Evolutionary conservation across 768 basidiomycete species (phyloP).

Genomic region (Rhodotorula sphaerocarpa): DNA sequence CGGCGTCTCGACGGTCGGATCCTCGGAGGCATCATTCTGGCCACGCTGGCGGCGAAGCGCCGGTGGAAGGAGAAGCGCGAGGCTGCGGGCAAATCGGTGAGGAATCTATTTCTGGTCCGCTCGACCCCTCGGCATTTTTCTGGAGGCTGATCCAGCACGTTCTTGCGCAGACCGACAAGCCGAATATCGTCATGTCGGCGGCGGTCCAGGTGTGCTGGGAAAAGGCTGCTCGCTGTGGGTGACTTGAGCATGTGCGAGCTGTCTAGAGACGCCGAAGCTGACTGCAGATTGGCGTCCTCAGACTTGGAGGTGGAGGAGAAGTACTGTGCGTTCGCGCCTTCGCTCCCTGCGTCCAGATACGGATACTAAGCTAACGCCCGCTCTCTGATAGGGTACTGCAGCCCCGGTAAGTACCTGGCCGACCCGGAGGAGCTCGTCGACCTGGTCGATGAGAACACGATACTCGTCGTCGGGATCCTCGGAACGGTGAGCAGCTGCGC

Average conservation of each 20-base stretch:
- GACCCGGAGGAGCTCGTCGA: constrained; percentile 42
- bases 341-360: not conserved
- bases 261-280: no score
- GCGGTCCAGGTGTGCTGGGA: constrained; percentile 42
- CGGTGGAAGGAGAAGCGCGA: constrained; percentile 37
- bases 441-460: constrained; percentile 44
- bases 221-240: constrained; percentile 37
- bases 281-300: no score
- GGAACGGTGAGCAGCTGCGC: constrained; percentile 37
- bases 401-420: constrained; percentile 38
- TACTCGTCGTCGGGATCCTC: constrained; percentile 39
- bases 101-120: not conserved
- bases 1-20: constrained; percentile 40
- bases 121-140: not conserved
- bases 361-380: not conserved
- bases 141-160: no score
- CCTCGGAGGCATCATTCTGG: constrained; percentile 41
- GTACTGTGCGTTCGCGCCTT: constrained; percentile 26
- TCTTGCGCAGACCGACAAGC: constrained; percentile 19
- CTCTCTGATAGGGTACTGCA: constrained; percentile 24
- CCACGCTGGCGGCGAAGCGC: constrained; percentile 40
- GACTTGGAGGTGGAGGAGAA: constrained; percentile 42
- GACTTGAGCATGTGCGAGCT: no score
- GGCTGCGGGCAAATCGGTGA: constrained; percentile 35
- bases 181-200: constrained; percentile 41